A percentile compares a stretch with the other conserved stretches of the same genome.
These are phyloP conservation scores for Hymenoscyphus salicellus DNA, from an alignment of 2,329 filamentous ascomycete genomes.

Conservation along the genomic window DNA sequence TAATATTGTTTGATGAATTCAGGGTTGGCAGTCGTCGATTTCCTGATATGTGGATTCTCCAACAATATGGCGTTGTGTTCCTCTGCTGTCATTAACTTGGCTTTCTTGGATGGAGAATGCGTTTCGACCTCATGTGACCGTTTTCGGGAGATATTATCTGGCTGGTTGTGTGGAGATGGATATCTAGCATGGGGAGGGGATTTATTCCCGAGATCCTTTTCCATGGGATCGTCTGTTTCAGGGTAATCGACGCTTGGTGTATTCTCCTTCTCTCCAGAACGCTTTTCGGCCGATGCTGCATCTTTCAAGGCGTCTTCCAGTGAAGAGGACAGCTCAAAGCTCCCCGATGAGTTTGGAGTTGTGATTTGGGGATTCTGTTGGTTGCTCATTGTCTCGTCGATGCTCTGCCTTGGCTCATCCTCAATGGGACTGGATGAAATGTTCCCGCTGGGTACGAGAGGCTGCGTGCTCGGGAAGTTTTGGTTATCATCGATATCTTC, in stretches of 20 bases:
- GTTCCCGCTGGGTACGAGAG: constrained; percentile 16
- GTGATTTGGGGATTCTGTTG: constrained; percentile 10
- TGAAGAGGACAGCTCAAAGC: constrained; percentile 35
- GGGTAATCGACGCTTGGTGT: not conserved
- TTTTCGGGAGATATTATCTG: constrained; percentile 8
- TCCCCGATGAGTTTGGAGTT: constrained; percentile 23
- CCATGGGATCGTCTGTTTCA: not conserved
- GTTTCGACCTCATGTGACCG: constrained; percentile 16
- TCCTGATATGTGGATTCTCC: constrained; percentile 78
- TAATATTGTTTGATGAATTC: constrained; percentile 94
- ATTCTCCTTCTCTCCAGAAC: not conserved
- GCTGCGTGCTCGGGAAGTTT: constrained; percentile 30
- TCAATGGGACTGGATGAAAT: constrained; percentile 8
- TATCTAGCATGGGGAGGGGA: not conserved
- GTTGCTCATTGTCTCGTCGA: constrained; percentile 5
- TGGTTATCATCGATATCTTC: constrained; percentile 43
- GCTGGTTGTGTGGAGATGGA: not conserved
- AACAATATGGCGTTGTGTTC: constrained; percentile 87
- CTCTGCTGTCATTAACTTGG: constrained; percentile 67
- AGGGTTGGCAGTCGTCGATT: constrained; percentile 88
- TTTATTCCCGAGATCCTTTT: not conserved
- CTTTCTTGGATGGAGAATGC: constrained; percentile 23
- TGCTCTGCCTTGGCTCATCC: constrained; percentile 10
- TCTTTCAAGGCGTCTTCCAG: constrained; percentile 35
- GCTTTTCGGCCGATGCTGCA: constrained; percentile 12